Evolutionary conservation across 2,329 filamentous ascomycete species (phyloP).

Genomic region (Gyromitra esculenta): DNA sequence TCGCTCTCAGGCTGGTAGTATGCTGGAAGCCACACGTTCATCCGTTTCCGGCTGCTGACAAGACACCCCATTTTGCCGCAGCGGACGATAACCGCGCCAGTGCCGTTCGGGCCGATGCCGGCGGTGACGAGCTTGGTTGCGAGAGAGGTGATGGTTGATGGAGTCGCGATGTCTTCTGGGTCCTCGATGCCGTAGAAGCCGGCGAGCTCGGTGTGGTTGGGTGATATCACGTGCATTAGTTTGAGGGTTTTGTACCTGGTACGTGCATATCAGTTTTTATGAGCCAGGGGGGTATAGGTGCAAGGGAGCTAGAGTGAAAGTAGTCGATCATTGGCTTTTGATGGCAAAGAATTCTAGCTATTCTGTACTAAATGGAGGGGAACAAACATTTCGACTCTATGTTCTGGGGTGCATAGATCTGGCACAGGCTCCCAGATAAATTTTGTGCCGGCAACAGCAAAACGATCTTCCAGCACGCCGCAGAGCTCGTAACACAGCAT

Average conservation of each 20-base stretch:
- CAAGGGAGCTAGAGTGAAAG: slow-evolving; percentile 60
- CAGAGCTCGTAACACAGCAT: slow-evolving; percentile 50
- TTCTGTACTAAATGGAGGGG: not conserved
- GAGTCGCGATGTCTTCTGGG: slow-evolving; percentile 59
- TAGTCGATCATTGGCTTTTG: not conserved
- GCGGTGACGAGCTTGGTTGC: slow-evolving; percentile 59
- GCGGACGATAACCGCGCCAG: slow-evolving; percentile 71
- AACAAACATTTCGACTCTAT: slow-evolving; percentile 62
- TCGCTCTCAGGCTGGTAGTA: slow-evolving; percentile 67
- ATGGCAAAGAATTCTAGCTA: not conserved
- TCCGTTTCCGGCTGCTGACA: slow-evolving; percentile 61
- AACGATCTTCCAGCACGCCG: slow-evolving; percentile 25
- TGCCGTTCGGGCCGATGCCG: slow-evolving; percentile 58
- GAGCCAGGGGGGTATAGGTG: not conserved
- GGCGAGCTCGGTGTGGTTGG: slow-evolving; percentile 90
- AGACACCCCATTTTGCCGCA: slow-evolving; percentile 75
- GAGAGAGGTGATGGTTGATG: slow-evolving; percentile 61
- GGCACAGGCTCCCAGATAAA: slow-evolving; percentile 97
- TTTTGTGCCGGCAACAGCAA: not conserved
- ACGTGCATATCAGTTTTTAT: not conserved
- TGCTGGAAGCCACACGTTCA: slow-evolving; percentile 80
- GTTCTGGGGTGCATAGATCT: slow-evolving; percentile 79
- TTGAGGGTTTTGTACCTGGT: slow-evolving; percentile 63
- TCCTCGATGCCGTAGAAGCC: slow-evolving; percentile 75
- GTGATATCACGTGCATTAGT: slow-evolving; percentile 71